Percentiles rank a stretch among this genome's conserved stretches.
Conservation (phyloP, 306 rosid genomes). For the Gleditsia sinensis region DNA sequence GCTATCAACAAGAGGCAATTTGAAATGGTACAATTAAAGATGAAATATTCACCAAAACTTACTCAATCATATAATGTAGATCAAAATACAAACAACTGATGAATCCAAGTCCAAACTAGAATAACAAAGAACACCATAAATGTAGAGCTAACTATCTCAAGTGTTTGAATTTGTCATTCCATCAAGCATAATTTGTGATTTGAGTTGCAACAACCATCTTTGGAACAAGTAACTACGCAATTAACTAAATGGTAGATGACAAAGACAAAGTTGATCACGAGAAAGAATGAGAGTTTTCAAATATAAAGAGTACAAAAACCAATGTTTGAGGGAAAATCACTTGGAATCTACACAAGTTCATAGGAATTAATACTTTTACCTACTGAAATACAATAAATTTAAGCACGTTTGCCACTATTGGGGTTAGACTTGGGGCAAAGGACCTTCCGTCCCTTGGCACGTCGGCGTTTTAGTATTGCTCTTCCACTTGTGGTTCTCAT, state of each 20-base stretch:
- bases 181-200: background rate
- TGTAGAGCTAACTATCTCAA: background rate
- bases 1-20: background rate
- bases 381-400: constrained; percentile 24
- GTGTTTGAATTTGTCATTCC: background rate
- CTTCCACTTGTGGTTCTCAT: constrained; percentile 91
- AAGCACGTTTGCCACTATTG: constrained; percentile 66
- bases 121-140: background rate
- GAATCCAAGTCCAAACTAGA: constrained; percentile 5
- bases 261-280: constrained; percentile 8
- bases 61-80: background rate
- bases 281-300: background rate
- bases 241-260: constrained; percentile 16
- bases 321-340: background rate
- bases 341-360: constrained; percentile 23
- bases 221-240: constrained; percentile 8
- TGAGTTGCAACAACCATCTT: constrained; percentile 8
- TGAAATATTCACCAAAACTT: background rate
- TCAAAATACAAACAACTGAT: background rate
- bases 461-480: constrained; percentile 74
- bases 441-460: constrained; percentile 89
- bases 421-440: constrained; percentile 88
- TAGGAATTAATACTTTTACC: constrained; percentile 28
- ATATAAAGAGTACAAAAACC: constrained; percentile 29
- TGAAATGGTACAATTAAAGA: background rate